A percentile compares a stretch with the other conserved stretches of the same genome.
phyloP scores from a whole-genome alignment of 768 basidiomycete genomes.

The Rhodosporidiobolus odoratus region DNA sequence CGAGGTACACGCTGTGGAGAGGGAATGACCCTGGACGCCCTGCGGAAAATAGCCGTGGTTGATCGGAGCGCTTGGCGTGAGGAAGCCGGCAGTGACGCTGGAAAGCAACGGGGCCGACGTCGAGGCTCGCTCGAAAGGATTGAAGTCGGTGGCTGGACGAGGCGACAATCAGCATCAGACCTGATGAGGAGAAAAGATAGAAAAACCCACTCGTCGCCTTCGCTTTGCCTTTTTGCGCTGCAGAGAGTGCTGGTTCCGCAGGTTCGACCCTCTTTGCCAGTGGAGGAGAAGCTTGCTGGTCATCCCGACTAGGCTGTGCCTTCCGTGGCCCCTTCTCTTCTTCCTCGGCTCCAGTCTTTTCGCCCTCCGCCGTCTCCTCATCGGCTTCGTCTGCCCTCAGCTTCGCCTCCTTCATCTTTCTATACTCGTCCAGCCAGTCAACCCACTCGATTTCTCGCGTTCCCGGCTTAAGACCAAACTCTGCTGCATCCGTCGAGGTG shows the following conservation, averaged over 20 bases:
- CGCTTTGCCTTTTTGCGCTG: slow-evolving; percentile 29
- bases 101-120: background rate
- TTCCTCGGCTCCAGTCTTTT: background rate
- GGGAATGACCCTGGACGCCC: background rate
- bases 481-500: background rate
- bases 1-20: slow-evolving; percentile 1
- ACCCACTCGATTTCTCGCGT: slow-evolving; percentile 50
- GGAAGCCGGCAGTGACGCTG: slow-evolving; percentile 9
- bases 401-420: slow-evolving; percentile 49
- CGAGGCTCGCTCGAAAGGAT: slow-evolving; percentile 35
- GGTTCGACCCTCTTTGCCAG: background rate
- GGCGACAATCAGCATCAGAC: background rate
- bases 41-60: slow-evolving; percentile 24
- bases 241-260: slow-evolving; percentile 20
- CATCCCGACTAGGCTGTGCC: background rate
- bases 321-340: background rate
- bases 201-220: slow-evolving; percentile 29
- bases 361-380: background rate
- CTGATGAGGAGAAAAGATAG: background rate
- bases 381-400: slow-evolving; percentile 42
- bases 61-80: slow-evolving; percentile 22
- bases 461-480: background rate
- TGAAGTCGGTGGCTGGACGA: slow-evolving; percentile 21
- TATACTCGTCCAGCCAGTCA: slow-evolving; percentile 51
- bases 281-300: background rate